Percentiles rank a stretch among this genome's conserved stretches.
These are phyloP conservation scores for Penicillium flavigenum DNA, from an alignment of 495 filamentous ascomycete species.

Conservation along the genomic window DNA sequence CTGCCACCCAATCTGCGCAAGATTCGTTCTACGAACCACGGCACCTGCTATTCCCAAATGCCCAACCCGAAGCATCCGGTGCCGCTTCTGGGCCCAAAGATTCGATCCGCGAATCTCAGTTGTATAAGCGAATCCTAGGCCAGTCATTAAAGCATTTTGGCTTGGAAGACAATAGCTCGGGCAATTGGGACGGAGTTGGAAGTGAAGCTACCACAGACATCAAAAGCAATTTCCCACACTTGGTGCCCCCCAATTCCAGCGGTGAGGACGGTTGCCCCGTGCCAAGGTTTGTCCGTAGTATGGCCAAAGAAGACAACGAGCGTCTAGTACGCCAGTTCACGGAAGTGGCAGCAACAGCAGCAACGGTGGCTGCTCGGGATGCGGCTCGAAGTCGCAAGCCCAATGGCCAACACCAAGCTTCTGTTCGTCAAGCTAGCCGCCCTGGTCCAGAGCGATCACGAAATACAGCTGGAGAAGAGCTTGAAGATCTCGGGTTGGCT, in stretches of 20 bases:
- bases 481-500: constrained; percentile 41
- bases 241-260: constrained; percentile 60
- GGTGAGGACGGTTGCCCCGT: constrained; percentile 21
- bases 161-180: constrained; percentile 51
- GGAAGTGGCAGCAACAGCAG: constrained; percentile 89
- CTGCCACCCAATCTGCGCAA: constrained; percentile 30
- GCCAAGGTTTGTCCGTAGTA: constrained; percentile 49
- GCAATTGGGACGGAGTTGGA: constrained; percentile 42
- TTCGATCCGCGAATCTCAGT: constrained; percentile 73
- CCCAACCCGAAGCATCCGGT: constrained; percentile 32
- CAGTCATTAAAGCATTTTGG: constrained; percentile 83
- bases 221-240: constrained; percentile 53
- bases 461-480: constrained; percentile 33
- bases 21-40: constrained; percentile 46
- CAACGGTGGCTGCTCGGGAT: constrained; percentile 84
- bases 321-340: constrained; percentile 77
- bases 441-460: constrained; percentile 30
- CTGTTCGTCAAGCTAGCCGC: constrained; percentile 31
- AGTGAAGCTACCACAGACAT: constrained; percentile 20
- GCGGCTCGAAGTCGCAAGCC: constrained; percentile 53
- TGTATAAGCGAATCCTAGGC: constrained; percentile 91
- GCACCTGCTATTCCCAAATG: constrained; percentile 33
- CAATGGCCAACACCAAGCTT: constrained; percentile 34
- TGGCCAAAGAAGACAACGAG: constrained; percentile 77
- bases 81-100: constrained; percentile 29